These are phyloP conservation scores for Verticillium zaregamsianum DNA, from an alignment of 2,329 filamentous ascomycete species.

Conservation along the genomic window DNA sequence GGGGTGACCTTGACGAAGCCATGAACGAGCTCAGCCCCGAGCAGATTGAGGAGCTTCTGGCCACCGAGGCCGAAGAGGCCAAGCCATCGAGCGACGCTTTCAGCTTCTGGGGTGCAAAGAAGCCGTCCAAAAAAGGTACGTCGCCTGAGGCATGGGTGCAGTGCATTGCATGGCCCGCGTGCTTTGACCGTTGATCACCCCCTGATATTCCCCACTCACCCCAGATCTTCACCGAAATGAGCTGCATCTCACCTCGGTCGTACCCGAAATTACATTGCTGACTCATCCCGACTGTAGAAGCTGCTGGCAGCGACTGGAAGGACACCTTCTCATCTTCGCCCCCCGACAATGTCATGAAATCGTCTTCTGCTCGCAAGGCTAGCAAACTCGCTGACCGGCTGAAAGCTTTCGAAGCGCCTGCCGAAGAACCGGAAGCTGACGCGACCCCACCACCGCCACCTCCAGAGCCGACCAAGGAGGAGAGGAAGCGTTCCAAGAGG, in stretches of 20 bases:
- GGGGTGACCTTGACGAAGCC: constrained; percentile 10
- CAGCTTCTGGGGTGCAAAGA: constrained; percentile 55
- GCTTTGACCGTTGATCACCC: constrained; percentile 8
- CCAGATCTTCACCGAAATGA: constrained; percentile 8
- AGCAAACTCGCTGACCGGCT: constrained; percentile 53
- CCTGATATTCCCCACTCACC: constrained; percentile 13
- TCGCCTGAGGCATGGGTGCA: constrained; percentile 10
- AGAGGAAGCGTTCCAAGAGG: constrained; percentile 40
- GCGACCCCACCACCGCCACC: constrained; percentile 35
- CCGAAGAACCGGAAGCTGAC: constrained; percentile 30
- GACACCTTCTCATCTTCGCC: constrained; percentile 35
- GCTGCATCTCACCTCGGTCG: constrained; percentile 11
- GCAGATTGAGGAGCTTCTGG: constrained; percentile 38
- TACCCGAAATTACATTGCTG: constrained; percentile 44
- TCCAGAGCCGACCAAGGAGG: constrained; percentile 20
- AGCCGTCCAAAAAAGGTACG: constrained; percentile 35
- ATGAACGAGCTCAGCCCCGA: constrained; percentile 33
- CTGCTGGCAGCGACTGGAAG: constrained; percentile 30
- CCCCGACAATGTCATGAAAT: constrained; percentile 33
- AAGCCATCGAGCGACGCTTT: constrained; percentile 39
- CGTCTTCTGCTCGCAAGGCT: constrained; percentile 37
- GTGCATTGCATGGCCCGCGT: not conserved
- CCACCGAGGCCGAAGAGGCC: constrained; percentile 15
- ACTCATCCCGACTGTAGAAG: constrained; percentile 46
- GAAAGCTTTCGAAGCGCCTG: constrained; percentile 48